Base-by-base conservation (phyloP, 805 yeast genomes). In the Ogataea chonburiensis region DNA sequence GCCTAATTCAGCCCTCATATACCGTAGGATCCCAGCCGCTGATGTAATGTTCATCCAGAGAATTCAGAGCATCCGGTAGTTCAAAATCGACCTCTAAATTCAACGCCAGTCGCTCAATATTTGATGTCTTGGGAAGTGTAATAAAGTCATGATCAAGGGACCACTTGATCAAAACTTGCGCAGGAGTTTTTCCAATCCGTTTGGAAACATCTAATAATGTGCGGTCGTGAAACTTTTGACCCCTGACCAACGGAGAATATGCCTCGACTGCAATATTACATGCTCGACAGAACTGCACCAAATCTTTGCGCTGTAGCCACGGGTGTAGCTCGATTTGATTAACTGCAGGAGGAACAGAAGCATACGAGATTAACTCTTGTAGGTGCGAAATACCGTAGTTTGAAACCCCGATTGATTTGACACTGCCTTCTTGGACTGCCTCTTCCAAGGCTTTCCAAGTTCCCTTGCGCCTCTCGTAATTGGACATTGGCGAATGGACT, bases 91-190 rank as follows among this genome's bases (percentile, higher is more conserved):
- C 61, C 30, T 61, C 58, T 24, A 71, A 55, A 49, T 76, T 75
- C 15, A 63, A 49, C 21, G 52, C 49, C 39, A 73, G 52, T 45
- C 81, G 61, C 9, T 42, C 18, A 16, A 36, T 45, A 11, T 40
- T 44, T 17, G 37, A 50, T 53, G 60, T 64, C 64, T 58, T 68
- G 50, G 60, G 60, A 14, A 58, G 43, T 8, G 47, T 38, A 19
- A 82, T 65, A 43, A 71, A 75, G 1, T 86, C 87, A 48, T 78
- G 75, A 44, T 74, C 71, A 31, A 74, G 63, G 0, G 84, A 73
- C 91, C 91, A 84, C 46, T 77, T 71, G 34, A 82, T 64, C 43
- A 83, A 60, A 17, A 82, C 70, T 50, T 81, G 85, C 7, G 77
- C 81, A 12, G 73, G 64, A 9, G 76, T 53, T 23, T 68, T 64